These are phyloP conservation scores for Sonneratia alba DNA, from an alignment of 345 rosid species.

Conservation along the genomic window DNA sequence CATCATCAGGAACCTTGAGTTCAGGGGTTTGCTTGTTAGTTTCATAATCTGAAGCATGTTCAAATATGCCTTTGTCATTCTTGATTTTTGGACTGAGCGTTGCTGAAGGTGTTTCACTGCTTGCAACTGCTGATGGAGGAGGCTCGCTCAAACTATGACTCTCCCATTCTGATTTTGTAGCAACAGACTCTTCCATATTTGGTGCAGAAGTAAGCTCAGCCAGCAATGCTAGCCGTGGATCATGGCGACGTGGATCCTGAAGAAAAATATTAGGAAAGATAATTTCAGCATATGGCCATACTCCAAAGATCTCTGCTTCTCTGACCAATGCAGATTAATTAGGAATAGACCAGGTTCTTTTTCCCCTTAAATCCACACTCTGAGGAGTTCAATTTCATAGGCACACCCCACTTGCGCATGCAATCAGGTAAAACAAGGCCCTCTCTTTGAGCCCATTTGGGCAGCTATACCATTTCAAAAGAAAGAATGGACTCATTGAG, in stretches of 20 bases:
- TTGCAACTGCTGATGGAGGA: conserved; percentile 22
- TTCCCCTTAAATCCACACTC: background rate
- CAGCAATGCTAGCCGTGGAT: conserved; percentile 62
- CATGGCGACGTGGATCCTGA: conserved; percentile 98
- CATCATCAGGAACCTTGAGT: conserved; percentile 34
- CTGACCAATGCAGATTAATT: background rate
- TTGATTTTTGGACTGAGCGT: conserved; percentile 23
- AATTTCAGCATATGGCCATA: background rate
- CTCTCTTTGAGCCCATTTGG: background rate
- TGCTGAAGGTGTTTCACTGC: conserved; percentile 25
- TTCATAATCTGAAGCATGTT: conserved; percentile 27
- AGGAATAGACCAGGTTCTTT: background rate
- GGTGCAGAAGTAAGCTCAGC: conserved; percentile 36
- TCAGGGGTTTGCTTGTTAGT: conserved; percentile 33
- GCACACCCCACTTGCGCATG: background rate
- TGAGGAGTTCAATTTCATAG: background rate
- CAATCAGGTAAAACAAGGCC: background rate
- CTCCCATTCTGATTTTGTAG: conserved; percentile 38
- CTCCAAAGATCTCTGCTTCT: background rate
- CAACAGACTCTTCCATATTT: conserved; percentile 35
- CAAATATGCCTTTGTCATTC: conserved; percentile 35
- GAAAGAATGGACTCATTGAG: background rate
- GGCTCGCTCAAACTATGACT: conserved; percentile 40
- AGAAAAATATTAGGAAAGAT: conserved; percentile 14
- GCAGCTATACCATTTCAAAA: background rate